These are phyloP conservation scores for Globisporangium nagaii DNA, from an alignment of 352 stramenopile species.

Conservation along the genomic window DNA sequence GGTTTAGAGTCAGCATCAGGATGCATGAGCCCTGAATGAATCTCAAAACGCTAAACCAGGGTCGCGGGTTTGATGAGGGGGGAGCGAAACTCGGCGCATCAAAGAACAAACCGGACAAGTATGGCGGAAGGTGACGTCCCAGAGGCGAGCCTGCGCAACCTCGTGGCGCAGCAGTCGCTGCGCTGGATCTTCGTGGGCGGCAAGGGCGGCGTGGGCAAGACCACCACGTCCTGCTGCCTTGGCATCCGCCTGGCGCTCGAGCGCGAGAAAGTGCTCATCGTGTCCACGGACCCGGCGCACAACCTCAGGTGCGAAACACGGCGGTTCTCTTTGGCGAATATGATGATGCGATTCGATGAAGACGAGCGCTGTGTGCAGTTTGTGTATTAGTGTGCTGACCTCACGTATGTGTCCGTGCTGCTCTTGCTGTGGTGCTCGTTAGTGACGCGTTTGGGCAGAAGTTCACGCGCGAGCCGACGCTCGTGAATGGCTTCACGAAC, in stretches of 20 bases:
- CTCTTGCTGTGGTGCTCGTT: background rate
- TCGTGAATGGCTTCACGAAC: conserved; percentile 97
- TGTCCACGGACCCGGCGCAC: conserved; percentile 99
- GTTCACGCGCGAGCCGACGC: conserved; percentile 96
- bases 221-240: conserved; percentile 98
- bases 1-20: too few relatives aligned
- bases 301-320: conserved; percentile 87
- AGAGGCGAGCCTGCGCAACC: conserved; percentile 88
- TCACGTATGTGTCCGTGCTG: background rate
- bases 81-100: too few relatives aligned
- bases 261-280: conserved; percentile 95
- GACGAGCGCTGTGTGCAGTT: too few relatives aligned
- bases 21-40: too few relatives aligned
- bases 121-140: conserved; percentile 52
- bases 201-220: conserved; percentile 95
- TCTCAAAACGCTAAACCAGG: too few relatives aligned
- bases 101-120: background rate
- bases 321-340: background rate
- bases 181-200: conserved; percentile 95
- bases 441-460: conserved; percentile 99
- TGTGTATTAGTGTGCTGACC: background rate
- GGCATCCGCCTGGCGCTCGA: conserved; percentile 89
- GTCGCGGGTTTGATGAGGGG: too few relatives aligned
- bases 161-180: conserved; percentile 85
- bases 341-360: too few relatives aligned